A percentile compares a stretch with the other conserved stretches of the same genome.
Evolutionary conservation across 2,329 filamentous ascomycete genomes (phyloP).

Genomic region (Verticillium klebahnii): DNA sequence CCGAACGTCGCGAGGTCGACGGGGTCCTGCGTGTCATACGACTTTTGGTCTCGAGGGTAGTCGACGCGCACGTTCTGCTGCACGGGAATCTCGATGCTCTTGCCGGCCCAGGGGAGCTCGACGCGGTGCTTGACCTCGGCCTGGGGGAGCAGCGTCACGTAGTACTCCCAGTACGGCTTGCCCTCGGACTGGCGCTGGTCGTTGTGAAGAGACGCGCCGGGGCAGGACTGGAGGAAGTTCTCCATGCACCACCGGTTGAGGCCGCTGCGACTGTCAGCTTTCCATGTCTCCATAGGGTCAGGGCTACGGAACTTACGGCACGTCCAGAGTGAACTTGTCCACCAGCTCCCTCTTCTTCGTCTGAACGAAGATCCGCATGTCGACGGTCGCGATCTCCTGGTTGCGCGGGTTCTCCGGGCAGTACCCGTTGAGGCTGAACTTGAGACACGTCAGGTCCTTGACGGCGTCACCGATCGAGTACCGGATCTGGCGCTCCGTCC

Average conservation of each 20-base stretch:
- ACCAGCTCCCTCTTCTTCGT: slow-evolving; percentile 4
- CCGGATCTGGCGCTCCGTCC: slow-evolving; percentile 22
- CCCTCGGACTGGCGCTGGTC: slow-evolving; percentile 18
- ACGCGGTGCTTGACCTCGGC: slow-evolving; percentile 17
- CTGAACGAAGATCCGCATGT: slow-evolving; percentile 15
- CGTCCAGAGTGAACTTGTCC: slow-evolving; percentile 9
- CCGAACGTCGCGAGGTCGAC: slow-evolving; percentile 16
- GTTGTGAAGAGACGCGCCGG: slow-evolving; percentile 17
- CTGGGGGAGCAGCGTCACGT: slow-evolving; percentile 18
- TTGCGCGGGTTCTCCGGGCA: slow-evolving; percentile 12
- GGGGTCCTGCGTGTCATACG: slow-evolving; percentile 15
- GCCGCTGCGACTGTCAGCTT: background rate
- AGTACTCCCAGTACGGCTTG: slow-evolving; percentile 20
- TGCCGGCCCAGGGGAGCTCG: slow-evolving; percentile 15
- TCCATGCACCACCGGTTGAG: slow-evolving; percentile 19
- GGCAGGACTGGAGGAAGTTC: slow-evolving; percentile 18
- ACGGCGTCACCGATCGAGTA: slow-evolving; percentile 21
- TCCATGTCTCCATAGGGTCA: background rate
- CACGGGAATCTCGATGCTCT: slow-evolving; percentile 16
- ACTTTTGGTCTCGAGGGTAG: slow-evolving; percentile 14
- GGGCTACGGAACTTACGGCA: background rate
- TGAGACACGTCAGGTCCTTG: slow-evolving; percentile 12
- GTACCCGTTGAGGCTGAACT: slow-evolving; percentile 13
- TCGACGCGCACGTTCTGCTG: slow-evolving; percentile 13
- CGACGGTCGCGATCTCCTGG: slow-evolving; percentile 15